Evolutionary conservation across 2,329 filamentous ascomycete genomes (phyloP).

Genomic region (Aureobasidium pullulans): DNA sequence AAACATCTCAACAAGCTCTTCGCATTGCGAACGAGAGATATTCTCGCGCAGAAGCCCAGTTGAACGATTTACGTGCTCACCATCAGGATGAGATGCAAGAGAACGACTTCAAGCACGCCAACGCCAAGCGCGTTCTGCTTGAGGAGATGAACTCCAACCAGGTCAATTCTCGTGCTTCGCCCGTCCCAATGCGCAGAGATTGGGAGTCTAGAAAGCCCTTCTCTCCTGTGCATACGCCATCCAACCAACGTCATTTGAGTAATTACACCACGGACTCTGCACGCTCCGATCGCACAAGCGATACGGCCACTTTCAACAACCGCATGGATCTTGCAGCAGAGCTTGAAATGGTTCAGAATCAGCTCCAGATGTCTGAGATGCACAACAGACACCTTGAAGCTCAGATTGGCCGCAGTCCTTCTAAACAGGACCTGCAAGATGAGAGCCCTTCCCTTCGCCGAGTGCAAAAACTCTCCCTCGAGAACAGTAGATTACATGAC

Average conservation of each 20-base stretch:
- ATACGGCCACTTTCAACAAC: conserved; percentile 76
- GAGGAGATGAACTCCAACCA: conserved; percentile 87
- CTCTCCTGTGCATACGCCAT: conserved; percentile 68
- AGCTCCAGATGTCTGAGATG: conserved; percentile 90
- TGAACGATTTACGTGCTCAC: conserved; percentile 67
- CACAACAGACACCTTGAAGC: conserved; percentile 87
- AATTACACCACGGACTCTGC: conserved; percentile 67
- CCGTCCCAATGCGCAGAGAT: conserved; percentile 58
- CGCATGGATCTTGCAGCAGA: conserved; percentile 87
- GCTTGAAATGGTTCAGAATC: conserved; percentile 86
- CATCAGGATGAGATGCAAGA: conserved; percentile 65
- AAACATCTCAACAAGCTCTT: conserved; percentile 81
- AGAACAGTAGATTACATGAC: conserved; percentile 84
- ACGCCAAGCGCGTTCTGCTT: conserved; percentile 65
- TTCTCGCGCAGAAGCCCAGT: conserved; percentile 71
- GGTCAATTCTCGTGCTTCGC: conserved; percentile 63
- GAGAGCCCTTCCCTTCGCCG: conserved; percentile 73
- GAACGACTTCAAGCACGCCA: conserved; percentile 52
- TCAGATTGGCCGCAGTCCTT: conserved; percentile 67
- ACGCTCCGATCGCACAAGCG: conserved; percentile 76
- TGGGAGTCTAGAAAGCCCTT: conserved; percentile 57
- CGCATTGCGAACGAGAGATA: conserved; percentile 76
- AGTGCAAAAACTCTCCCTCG: conserved; percentile 85
- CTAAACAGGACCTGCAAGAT: conserved; percentile 56
- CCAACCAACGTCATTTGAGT: conserved; percentile 57